Evolutionary conservation across 2,329 filamentous ascomycete genomes (phyloP), one percentile per base, ranked within the genome.

Genomic region (Pezicula carpinea): DNA sequence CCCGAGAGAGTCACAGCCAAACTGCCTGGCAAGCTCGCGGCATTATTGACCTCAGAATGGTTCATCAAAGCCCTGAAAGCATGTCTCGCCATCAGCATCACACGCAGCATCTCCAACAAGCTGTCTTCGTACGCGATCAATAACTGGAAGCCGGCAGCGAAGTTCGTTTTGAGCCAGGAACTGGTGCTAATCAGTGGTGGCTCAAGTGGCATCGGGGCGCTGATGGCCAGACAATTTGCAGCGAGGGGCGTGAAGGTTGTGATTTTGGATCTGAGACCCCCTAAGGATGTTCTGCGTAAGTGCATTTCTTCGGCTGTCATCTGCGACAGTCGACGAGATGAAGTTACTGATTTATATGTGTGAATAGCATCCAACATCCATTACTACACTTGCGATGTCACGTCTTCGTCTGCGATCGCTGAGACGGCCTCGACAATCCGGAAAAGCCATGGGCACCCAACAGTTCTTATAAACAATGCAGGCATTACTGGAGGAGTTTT

Each of bases 141-240:
- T 61, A 74, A 74, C 59, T 79, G 72, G 68, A 68, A 61, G 10
- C 59, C 57, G n/a, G 75, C 79, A 55, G 65, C 62, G 21, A 66
- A 61, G 22, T 85, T 83, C 62, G 72, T 79, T 17, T 88, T 85
- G 81, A 71, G 71, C 23, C 75, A 74, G 41, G 85, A 89, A 66
- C 70, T 89, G 35, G 82, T 87, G 3, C 69, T 90, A 33, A 74
- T 91, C n/a, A 89, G 87, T 0, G 87, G 87, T 6, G 87, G 87
- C 6, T 79, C 82, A 39, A 79, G 79, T 52, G 87, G 87, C 0
- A 89, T 92, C 56, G 87, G 87, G 6, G 77, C 75, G 26, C 67
- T 75, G 34, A 75, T 89, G 14, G 84, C 85, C 11, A 71, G 74
- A 52, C 64, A 83, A 41, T 72, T 92, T 19, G 81, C 80, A 1